phyloP scores from a whole-genome alignment of 108 stramenopile genomes.

The Thalassiosira profunda region DNA sequence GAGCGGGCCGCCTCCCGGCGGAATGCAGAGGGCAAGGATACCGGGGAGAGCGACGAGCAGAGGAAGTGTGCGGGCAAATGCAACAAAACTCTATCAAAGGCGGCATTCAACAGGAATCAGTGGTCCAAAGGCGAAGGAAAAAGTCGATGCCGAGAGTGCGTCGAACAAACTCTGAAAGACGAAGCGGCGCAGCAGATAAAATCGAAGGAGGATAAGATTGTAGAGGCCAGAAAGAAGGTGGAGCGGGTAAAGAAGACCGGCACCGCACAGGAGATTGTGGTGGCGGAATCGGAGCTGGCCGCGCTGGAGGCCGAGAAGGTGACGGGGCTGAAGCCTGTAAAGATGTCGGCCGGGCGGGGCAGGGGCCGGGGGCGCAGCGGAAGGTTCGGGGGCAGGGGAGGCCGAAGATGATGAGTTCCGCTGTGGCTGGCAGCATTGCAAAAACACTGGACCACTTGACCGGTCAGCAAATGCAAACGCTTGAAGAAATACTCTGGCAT shows the following conservation, averaged over 20 bases:
- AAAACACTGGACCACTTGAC: no score
- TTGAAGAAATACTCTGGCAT: no score
- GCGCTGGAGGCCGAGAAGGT: slow-evolving; percentile 63
- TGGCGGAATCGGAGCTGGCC: slow-evolving; percentile 47
- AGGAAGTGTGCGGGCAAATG: slow-evolving; percentile 36
- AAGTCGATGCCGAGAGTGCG: slow-evolving; percentile 52
- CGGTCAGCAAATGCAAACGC: no score
- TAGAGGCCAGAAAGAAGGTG: slow-evolving; percentile 25
- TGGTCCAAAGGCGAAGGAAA: slow-evolving; percentile 48
- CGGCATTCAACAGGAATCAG: slow-evolving; percentile 55
- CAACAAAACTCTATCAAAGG: not conserved
- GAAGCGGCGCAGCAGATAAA: slow-evolving; percentile 21
- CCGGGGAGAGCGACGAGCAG: slow-evolving; percentile 8
- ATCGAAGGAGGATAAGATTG: slow-evolving; percentile 28
- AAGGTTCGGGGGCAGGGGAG: slow-evolving; percentile 23
- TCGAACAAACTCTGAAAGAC: slow-evolving; percentile 44
- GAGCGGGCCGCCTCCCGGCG: slow-evolving; percentile 18
- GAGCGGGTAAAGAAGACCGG: slow-evolving; percentile 19
- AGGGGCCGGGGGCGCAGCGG: slow-evolving; percentile 28
- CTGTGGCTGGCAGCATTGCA: no score
- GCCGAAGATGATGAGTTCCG: slow-evolving; percentile 11
- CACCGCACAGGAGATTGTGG: slow-evolving; percentile 29
- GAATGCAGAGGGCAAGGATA: not conserved
- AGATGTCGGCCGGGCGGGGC: slow-evolving; percentile 29
- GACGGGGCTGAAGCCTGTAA: slow-evolving; percentile 57